Evolutionary conservation across 495 filamentous ascomycete genomes (phyloP).

Genomic region (Apiosordaria backusii): DNA sequence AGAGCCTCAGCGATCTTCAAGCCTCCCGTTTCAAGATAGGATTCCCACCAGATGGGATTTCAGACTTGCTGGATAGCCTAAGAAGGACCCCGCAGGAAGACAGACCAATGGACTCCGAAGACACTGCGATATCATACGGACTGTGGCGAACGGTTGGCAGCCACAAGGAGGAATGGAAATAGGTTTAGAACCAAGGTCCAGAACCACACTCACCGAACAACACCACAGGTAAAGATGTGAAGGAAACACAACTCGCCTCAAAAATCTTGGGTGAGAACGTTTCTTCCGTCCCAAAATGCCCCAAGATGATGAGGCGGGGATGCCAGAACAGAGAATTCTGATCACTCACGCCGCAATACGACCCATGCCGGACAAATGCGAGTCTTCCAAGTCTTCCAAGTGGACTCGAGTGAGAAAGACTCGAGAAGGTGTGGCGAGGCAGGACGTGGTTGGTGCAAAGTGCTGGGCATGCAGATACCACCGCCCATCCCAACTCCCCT

Average conservation of each 20-base stretch:
- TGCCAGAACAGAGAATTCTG: not conserved
- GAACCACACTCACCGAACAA: constrained; percentile 1
- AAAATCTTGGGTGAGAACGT: not conserved
- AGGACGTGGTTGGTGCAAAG: constrained; percentile 2
- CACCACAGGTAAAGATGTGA: not conserved
- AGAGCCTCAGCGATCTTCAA: not conserved
- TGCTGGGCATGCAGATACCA: constrained; percentile 2
- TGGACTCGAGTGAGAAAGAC: not conserved
- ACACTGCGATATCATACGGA: not conserved
- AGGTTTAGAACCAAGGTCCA: not conserved
- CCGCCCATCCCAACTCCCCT: not conserved
- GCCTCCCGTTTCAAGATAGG: no score
- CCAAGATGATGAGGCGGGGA: not conserved
- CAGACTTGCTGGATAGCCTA: not conserved
- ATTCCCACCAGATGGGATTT: not conserved
- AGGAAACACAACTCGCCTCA: not conserved
- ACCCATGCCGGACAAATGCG: constrained; percentile 2
- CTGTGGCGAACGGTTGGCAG: not conserved
- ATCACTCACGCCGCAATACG: not conserved
- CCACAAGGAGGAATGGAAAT: not conserved
- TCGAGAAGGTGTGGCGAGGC: constrained; percentile 8
- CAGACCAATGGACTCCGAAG: not conserved
- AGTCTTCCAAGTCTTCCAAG: not conserved
- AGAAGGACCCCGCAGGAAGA: constrained; percentile 1
- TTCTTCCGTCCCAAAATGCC: not conserved